Evolutionary conservation across 257 asterid genomes (phyloP).

Genomic region (Jaltomata sinuosa): DNA sequence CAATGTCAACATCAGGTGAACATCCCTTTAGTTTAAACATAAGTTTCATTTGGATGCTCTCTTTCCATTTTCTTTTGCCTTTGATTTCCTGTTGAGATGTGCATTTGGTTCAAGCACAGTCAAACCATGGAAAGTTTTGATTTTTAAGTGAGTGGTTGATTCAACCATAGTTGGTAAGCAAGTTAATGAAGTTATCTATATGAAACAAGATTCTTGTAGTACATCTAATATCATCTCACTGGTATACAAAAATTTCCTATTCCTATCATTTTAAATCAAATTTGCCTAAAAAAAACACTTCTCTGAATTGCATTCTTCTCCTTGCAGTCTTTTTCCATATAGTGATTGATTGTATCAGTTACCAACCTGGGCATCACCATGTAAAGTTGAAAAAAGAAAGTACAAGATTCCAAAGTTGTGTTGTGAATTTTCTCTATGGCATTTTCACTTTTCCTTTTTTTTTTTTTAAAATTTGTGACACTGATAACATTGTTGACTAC

Average conservation of each 20-base stretch:
- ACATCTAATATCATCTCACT: not conserved
- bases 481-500: not conserved
- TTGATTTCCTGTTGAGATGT: not conserved
- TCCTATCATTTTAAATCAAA: not conserved
- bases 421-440: not conserved
- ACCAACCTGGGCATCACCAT: not conserved
- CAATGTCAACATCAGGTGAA: constrained; percentile 66
- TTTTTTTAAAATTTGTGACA: not conserved
- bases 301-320: not conserved
- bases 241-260: not conserved
- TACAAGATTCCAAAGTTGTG: not conserved
- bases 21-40: not conserved
- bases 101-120: not conserved
- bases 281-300: not conserved
- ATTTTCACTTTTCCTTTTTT: not conserved
- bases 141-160: not conserved
- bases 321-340: not conserved
- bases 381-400: not conserved
- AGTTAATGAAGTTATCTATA: not conserved
- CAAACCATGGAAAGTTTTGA: not conserved
- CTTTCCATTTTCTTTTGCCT: not conserved
- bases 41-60: not conserved
- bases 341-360: not conserved
- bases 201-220: not conserved
- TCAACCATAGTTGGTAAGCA: not conserved